A percentile compares a stretch with the other conserved stretches of the same genome.
Evolutionary conservation across 2,329 filamentous ascomycete genomes (phyloP).

Genomic region (Diaporthe ampelina): DNA sequence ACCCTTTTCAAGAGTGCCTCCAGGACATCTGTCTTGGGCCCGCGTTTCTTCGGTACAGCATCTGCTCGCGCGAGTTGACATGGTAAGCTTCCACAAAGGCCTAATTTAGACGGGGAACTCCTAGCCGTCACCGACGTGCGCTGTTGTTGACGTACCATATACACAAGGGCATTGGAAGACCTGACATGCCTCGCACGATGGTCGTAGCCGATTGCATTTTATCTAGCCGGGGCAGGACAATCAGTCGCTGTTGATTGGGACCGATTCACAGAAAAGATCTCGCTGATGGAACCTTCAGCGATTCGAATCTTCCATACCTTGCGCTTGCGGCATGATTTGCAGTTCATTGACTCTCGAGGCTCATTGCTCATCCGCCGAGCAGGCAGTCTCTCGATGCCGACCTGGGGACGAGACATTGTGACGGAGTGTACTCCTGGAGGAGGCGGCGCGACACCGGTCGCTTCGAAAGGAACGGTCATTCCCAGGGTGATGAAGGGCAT

Average conservation of each 20-base stretch:
- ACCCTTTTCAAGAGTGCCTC: slow-evolving; percentile 88
- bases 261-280: background rate
- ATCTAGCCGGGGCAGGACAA: slow-evolving; percentile 68
- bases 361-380: slow-evolving; percentile 79
- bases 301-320: slow-evolving; percentile 72
- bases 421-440: slow-evolving; percentile 61
- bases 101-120: background rate
- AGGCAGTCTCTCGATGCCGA: slow-evolving; percentile 84
- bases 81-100: slow-evolving; percentile 34
- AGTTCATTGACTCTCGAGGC: slow-evolving; percentile 93
- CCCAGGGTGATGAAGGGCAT: slow-evolving; percentile 43
- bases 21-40: slow-evolving; percentile 90
- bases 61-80: slow-evolving; percentile 62
- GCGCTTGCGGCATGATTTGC: slow-evolving; percentile 92
- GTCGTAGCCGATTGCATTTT: slow-evolving; percentile 89
- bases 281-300: background rate
- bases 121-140: background rate
- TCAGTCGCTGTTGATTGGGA: slow-evolving; percentile 24
- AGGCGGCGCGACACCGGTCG: slow-evolving; percentile 56
- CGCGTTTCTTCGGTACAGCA: slow-evolving; percentile 89
- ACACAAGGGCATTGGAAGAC: slow-evolving; percentile 91
- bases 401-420: slow-evolving; percentile 79
- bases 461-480: slow-evolving; percentile 59
- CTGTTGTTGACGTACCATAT: slow-evolving; percentile 74
- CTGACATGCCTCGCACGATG: slow-evolving; percentile 89